These are phyloP conservation scores for Backusella westeae DNA, from an alignment of 192 early-diverging fungal genomes.

Conservation along the genomic window DNA sequence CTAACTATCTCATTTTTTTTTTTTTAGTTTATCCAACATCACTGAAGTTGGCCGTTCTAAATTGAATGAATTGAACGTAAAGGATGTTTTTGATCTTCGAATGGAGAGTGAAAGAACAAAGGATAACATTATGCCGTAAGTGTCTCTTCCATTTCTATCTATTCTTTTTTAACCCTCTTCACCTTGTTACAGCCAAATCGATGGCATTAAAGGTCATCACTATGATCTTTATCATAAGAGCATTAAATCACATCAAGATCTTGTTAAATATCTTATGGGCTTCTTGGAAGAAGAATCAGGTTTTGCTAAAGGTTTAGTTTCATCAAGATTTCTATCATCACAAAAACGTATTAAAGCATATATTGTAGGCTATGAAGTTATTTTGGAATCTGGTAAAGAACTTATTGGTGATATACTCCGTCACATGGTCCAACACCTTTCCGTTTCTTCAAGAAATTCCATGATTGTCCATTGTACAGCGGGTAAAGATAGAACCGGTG, in stretches of 20 bases:
- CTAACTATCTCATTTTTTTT: background rate
- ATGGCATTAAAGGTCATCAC: slow-evolving; percentile 33
- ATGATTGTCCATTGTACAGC: slow-evolving; percentile 70
- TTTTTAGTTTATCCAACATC: slow-evolving; percentile 41
- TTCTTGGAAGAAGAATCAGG: slow-evolving; percentile 7
- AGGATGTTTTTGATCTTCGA: slow-evolving; percentile 50
- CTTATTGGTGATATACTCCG: slow-evolving; percentile 39
- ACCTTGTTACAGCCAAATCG: slow-evolving; percentile 26
- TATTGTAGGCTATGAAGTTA: slow-evolving; percentile 39
- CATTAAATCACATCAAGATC: background rate
- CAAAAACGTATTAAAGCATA: background rate
- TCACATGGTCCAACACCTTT: slow-evolving; percentile 41
- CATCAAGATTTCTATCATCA: background rate
- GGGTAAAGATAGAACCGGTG: slow-evolving; percentile 69
- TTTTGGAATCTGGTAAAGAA: slow-evolving; percentile 41
- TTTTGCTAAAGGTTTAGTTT: background rate
- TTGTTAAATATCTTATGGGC: background rate
- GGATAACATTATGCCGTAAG: slow-evolving; percentile 36
- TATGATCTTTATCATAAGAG: slow-evolving; percentile 4
- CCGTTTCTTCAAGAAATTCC: slow-evolving; percentile 11
- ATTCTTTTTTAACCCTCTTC: background rate
- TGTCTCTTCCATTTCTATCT: background rate
- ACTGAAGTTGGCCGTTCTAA: slow-evolving; percentile 39
- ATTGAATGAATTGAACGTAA: slow-evolving; percentile 44
- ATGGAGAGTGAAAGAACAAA: slow-evolving; percentile 45